Evolutionary conservation across 352 stramenopile species (phyloP), one percentile per base, ranked within the genome.

Genomic region (Phytophthora podocarpi): DNA sequence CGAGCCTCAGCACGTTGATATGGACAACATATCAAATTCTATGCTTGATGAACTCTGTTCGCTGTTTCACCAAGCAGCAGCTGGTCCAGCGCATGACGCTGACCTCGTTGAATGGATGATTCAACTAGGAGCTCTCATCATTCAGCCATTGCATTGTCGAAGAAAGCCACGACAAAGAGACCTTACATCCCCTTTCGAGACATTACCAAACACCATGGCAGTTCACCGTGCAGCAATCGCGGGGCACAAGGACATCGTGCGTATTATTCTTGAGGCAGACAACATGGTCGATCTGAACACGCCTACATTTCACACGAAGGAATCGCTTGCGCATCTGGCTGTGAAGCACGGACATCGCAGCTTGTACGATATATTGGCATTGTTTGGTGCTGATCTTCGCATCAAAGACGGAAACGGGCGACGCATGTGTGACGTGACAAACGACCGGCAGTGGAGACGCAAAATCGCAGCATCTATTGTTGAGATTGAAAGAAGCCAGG

Each of bases 41-140:
- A n/a, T n/a, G n/a, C n/a, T n/a, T n/a, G n/a, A n/a, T n/a, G n/a
- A n/a, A n/a, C n/a, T n/a, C 5, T 59, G 47, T 32, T 53, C 51
- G 7, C 24, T 68, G 11, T 43, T 83, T 8, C 67, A 78, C 24
- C 67, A 78, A 18, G 70, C 54, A 0, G 70, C 62, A 4, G 67
- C 67, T 23, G 74, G 70, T 0, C 49, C 41, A 16, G 64, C 61
- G 4, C 58, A 67, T 10, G 64, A 80, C 20, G 46, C 36, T 4
- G 34, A 49, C 0, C 61, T 76, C 3, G 57, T 76, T 0, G 70
- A 82, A 41, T 82, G 60, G 67, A 57, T 82, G 35, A 61, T 79
- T 18, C 63, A 79, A 15, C 70, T 80, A 30, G 64, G 52, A 12
- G 59, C 46, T 4, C 53, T 71, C 2, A 46, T 32, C 13, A 58